phyloP scores from a whole-genome alignment of 2,329 filamentous ascomycete genomes.

The Apiospora phragmitis region DNA sequence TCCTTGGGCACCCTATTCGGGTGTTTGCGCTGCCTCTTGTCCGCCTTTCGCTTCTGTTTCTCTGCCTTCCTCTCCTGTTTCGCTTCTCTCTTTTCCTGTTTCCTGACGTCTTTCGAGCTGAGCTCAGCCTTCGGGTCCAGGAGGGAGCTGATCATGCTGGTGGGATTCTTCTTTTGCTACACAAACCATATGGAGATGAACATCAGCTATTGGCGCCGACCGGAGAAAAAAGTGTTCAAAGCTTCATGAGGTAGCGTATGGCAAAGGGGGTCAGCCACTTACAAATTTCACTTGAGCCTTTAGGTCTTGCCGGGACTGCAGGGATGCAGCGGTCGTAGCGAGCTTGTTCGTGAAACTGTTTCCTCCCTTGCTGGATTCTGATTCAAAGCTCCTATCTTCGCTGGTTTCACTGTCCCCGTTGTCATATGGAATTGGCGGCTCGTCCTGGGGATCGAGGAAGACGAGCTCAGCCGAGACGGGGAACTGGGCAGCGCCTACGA shows the following conservation, averaged over 20 bases:
- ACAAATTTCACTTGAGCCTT: constrained; percentile 9
- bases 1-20: constrained; percentile 13
- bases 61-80: constrained; percentile 19
- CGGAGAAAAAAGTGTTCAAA: not conserved
- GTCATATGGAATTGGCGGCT: not conserved
- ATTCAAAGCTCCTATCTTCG: not conserved
- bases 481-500: not conserved
- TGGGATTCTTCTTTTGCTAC: constrained; percentile 18
- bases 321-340: not conserved
- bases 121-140: constrained; percentile 21
- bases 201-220: too few relatives aligned
- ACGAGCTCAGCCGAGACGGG: constrained; percentile 10
- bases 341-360: not conserved
- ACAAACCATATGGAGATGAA: not conserved
- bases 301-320: not conserved
- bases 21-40: constrained; percentile 18
- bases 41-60: constrained; percentile 18
- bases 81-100: constrained; percentile 16
- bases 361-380: not conserved
- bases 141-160: constrained; percentile 15
- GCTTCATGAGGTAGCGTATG: not conserved
- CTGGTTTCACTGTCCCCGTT: not conserved
- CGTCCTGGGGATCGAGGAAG: not conserved
- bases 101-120: constrained; percentile 18
- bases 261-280: not conserved